Evolutionary conservation across 2,329 filamentous ascomycete species (phyloP), one percentile per base, ranked within the genome.

Genomic region (Fusarium domesticum): DNA sequence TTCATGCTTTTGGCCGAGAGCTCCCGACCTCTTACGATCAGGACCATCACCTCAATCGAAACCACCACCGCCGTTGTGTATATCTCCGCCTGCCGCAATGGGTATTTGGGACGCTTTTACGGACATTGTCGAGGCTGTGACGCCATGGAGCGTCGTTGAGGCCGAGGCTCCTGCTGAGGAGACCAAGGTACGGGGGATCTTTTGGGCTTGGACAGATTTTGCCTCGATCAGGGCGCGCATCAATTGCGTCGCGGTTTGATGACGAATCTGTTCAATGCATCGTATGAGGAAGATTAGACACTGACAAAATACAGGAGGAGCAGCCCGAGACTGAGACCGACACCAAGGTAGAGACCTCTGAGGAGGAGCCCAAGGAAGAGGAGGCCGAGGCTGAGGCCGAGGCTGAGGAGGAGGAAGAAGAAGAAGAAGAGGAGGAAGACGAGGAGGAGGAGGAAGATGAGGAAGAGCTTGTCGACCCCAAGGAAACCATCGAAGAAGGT

Each of bases 401-500:
- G 51, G 68, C 71, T 3, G 72, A 70, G 34, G 85, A 84, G 33
- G 57, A 47, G n/a, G n/a, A n/a, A n/a, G n/a, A n/a, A n/a, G 59
- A 59, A 34, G 58, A 59, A 37, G 69, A 70, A 36, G 59, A 65
- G 36, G 75, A 78, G 50, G 70, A 74, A 42, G 70, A 71, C 43
- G 68, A 71, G 12, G 72, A 69, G 36, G 85, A 84, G 18, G 85
- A 86, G 34, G 84, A 85, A 25, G 84, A 89, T 16, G 87, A 91
- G 48, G 88, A 93, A 40, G 88, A 92, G 51, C 86, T 91, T 50
- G 83, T 85, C 59, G 92, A 97, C 69, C 83, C 85, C 60, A 95
- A 95, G 80, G 88, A 91, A 51, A 80, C 81, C 70, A 73, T 97
- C 51, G 87, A 95, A 73, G 89, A 95, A 81, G 90, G 93, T 97